phyloP scores from a whole-genome alignment of 768 basidiomycete genomes.

The Termitomyces bulborhizus region DNA sequence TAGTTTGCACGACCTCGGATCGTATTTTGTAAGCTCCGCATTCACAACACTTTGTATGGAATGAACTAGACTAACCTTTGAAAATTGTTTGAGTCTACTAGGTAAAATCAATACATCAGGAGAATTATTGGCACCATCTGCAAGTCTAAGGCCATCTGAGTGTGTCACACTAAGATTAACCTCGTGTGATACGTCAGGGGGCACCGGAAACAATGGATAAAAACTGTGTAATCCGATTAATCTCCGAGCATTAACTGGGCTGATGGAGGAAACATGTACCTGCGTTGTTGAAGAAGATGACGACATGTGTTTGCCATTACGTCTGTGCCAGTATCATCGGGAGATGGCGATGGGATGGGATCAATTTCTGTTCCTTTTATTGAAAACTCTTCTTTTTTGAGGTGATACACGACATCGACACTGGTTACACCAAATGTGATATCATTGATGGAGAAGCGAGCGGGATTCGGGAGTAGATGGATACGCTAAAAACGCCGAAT shows the following conservation, averaged over 20 bases:
- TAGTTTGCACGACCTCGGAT: constrained; percentile 66
- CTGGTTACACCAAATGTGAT: constrained; percentile 76
- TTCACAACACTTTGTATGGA: background rate
- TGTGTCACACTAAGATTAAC: constrained; percentile 91
- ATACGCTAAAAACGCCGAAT: constrained; percentile 48
- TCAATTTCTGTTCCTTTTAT: constrained; percentile 61
- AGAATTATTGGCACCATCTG: constrained; percentile 35
- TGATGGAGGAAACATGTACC: constrained; percentile 34
- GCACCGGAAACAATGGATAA: constrained; percentile 91
- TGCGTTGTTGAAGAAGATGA: constrained; percentile 82
- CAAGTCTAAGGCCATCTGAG: constrained; percentile 36
- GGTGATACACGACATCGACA: constrained; percentile 84
- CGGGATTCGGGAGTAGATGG: constrained; percentile 80
- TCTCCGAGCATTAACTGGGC: background rate
- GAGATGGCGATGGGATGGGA: constrained; percentile 28
- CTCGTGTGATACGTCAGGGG: constrained; percentile 65
- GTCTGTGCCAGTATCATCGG: constrained; percentile 52
- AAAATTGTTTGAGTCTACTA: constrained; percentile 84
- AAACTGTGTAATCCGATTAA: constrained; percentile 48
- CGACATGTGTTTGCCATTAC: constrained; percentile 73
- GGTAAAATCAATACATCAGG: constrained; percentile 88
- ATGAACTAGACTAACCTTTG: constrained; percentile 50
- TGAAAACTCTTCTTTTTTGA: constrained; percentile 77
- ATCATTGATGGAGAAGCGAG: constrained; percentile 79
- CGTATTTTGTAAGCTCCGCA: background rate